These are phyloP conservation scores for Phlyctochytrium planicorne DNA, from an alignment of 192 early-diverging fungal species.

Conservation along the genomic window DNA sequence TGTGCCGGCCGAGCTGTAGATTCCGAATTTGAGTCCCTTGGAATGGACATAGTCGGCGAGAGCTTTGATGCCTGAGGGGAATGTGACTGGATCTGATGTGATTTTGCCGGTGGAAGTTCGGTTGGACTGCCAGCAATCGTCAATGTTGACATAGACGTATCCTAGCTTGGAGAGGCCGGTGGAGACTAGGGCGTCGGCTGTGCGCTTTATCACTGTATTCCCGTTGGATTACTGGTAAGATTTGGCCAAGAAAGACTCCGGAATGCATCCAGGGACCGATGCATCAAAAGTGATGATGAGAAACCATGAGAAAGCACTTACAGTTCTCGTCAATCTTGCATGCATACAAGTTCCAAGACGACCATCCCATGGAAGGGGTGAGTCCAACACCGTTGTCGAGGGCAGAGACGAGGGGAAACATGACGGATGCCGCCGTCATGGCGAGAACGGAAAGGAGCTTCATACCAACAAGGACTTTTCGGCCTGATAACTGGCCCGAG, in stretches of 20 bases:
- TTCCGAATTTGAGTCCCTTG: constrained; percentile 41
- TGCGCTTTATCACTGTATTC: not conserved
- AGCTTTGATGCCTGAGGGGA: constrained; percentile 54
- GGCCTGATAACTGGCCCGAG: too few relatives aligned
- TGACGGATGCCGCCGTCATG: too few relatives aligned
- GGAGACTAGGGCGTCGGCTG: not conserved
- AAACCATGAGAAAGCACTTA: not conserved
- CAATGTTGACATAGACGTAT: constrained; percentile 57
- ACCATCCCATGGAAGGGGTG: constrained; percentile 53
- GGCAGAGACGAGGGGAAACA: constrained; percentile 1
- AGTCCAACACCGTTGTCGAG: constrained; percentile 33
- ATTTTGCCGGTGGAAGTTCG: constrained; percentile 29
- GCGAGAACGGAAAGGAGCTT: too few relatives aligned
- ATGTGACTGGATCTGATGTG: constrained; percentile 39
- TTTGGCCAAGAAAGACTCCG: too few relatives aligned
- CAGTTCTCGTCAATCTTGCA: constrained; percentile 49
- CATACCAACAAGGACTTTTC: too few relatives aligned
- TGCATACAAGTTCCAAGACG: constrained; percentile 57
- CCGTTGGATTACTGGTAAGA: too few relatives aligned
- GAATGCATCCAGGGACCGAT: too few relatives aligned
- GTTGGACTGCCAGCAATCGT: constrained; percentile 57
- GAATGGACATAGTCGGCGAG: constrained; percentile 54
- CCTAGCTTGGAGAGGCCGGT: constrained; percentile 39
- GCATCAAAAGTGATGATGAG: not conserved
- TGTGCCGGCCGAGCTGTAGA: constrained; percentile 44